Base-by-base conservation (phyloP, 441 rosid genomes). In the Lepidium campestre region DNA sequence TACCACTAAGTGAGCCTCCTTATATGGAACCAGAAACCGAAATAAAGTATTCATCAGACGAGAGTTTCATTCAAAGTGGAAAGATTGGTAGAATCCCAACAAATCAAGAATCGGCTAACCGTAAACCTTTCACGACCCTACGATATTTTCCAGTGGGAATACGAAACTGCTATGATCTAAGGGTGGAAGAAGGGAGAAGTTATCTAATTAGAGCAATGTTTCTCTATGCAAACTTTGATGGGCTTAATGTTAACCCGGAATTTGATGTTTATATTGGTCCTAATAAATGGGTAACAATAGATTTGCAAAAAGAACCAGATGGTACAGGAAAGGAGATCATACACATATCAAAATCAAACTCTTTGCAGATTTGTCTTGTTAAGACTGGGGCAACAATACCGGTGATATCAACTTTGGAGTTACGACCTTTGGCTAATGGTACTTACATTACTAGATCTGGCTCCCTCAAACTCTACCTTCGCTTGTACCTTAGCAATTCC, bases 191-290 rank as follows among this genome's bases (percentile, higher is more conserved):
- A 18, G 63, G 78, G 0, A 45, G 53, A 1, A 77, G 22, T 31
- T 78, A 77, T 65, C 19, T 85, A 7, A 61, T 81, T 32, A 54
- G 79, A 68, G 82, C 75, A 4, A 7, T 50, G 2, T 85, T 74
- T 74, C 32, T 75, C 66, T 70, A 85, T 27, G 86, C 79, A 3
- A 77, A 82, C 27, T 81, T 71, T 41, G 84, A 80, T 11, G 70
- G 53, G 1, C 17, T 57, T 25, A 52, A 9, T 7, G 5, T 41
- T 10, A 1, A 19, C 5, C 83, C 80, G 0, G 17, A 17, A 1
- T 85, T 85, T 10, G 79, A 76, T 45, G 20, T 85, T 2, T 14
- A 71, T 40, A 57, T 82, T 0, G 86, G 75, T 9, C 75, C 78
- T 18, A 67, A 71, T 36, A 27, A 31, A 11, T 86, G 86, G 86